Conservation (phyloP, 257 asterid species). For the Fraxinus anomala region DNA sequence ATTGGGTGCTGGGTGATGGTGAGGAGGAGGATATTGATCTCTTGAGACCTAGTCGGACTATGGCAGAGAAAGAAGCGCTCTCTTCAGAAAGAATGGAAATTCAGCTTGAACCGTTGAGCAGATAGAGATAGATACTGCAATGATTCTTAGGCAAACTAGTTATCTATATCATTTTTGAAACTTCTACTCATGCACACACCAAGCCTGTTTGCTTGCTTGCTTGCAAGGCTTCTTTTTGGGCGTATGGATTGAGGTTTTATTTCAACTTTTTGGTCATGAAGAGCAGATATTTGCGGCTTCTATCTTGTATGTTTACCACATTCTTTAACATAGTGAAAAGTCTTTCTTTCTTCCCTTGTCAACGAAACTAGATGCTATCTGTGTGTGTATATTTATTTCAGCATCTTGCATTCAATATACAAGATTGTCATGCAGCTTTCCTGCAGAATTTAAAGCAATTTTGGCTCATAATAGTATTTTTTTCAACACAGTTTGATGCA, state of each 20-base stretch:
- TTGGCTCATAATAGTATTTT: not conserved
- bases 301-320: constrained; percentile 40
- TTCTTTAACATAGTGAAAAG: constrained; percentile 40
- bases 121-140: constrained; percentile 52
- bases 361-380: not conserved
- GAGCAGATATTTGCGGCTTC: constrained; percentile 36
- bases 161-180: constrained; percentile 28
- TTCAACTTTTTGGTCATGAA: constrained; percentile 27
- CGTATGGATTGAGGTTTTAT: constrained; percentile 24
- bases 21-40: constrained; percentile 76
- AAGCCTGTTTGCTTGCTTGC: constrained; percentile 3
- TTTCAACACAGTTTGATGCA: not conserved
- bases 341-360: constrained; percentile 33
- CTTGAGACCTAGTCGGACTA: constrained; percentile 46
- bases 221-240: constrained; percentile 19
- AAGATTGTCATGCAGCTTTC: not conserved
- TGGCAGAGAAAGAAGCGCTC: constrained; percentile 48
- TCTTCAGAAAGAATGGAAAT: constrained; percentile 78
- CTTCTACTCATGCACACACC: constrained; percentile 20
- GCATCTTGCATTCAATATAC: not conserved
- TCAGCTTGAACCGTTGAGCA: constrained; percentile 81
- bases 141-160: constrained; percentile 20
- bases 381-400: not conserved
- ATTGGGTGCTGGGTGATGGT: constrained; percentile 80
- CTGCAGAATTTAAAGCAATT: not conserved